A percentile compares a stretch with the other conserved stretches of the same genome.
These are phyloP conservation scores for Fusarium burgessii DNA, from an alignment of 2,329 filamentous ascomycete species.

Conservation along the genomic window DNA sequence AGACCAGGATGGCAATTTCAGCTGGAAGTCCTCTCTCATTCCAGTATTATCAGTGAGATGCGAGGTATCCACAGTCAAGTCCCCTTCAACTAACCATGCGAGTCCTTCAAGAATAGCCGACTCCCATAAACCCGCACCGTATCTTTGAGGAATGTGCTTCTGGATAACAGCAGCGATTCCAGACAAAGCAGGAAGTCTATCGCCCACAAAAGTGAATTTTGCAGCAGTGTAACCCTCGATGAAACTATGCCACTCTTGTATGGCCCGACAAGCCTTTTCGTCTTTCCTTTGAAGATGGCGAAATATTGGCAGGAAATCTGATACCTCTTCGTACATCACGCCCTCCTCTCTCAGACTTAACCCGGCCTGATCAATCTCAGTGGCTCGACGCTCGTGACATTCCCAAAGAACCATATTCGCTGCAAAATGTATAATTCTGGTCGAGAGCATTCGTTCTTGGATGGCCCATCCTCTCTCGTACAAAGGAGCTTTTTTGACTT, in stretches of 20 bases:
- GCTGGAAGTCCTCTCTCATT: background rate
- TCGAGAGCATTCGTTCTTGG: background rate
- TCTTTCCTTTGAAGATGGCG: background rate
- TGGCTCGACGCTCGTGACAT: background rate
- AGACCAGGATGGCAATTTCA: background rate
- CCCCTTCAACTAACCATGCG: background rate
- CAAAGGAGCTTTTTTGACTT: background rate
- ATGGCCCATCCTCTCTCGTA: background rate
- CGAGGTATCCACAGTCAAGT: accelerated
- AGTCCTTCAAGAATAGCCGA: background rate
- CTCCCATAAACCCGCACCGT: background rate
- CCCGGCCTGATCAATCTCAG: background rate
- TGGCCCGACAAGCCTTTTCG: accelerated
- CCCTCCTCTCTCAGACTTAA: background rate
- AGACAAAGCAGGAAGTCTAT: constrained; percentile 1
- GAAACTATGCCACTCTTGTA: background rate
- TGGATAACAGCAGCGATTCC: background rate
- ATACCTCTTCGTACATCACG: background rate
- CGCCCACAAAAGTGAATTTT: background rate
- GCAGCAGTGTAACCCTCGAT: background rate
- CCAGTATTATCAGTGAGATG: background rate
- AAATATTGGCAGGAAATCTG: background rate
- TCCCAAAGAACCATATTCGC: background rate
- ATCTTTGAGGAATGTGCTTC: background rate
- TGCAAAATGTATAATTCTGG: background rate